These are phyloP conservation scores for Colletotrichum chlorophyti DNA, from an alignment of 2,329 filamentous ascomycete species.

Conservation along the genomic window DNA sequence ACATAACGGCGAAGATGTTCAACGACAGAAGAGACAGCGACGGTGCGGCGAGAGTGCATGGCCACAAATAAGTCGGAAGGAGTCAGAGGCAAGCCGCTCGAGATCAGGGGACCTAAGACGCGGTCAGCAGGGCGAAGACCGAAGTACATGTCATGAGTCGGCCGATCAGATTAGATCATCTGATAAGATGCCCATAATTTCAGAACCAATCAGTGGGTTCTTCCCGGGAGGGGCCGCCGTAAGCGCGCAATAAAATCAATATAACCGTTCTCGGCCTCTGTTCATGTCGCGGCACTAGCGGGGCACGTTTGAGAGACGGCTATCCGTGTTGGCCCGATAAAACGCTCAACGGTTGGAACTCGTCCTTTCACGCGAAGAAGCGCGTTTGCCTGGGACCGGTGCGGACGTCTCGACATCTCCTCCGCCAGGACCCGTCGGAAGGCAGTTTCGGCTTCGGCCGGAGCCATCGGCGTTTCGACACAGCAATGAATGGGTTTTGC, in stretches of 20 bases:
- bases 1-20: too few species aligned
- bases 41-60: too few species aligned
- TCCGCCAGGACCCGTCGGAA: slow-evolving; percentile 9
- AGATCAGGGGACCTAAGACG: slow-evolving; percentile 1
- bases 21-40: not conserved
- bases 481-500: not conserved
- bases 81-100: not conserved
- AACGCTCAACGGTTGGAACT: too few species aligned
- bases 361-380: too few species aligned
- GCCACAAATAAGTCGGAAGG: not conserved
- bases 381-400: too few species aligned
- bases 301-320: too few species aligned
- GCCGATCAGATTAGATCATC: slow-evolving; percentile 28
- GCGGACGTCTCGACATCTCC: too few species aligned
- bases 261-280: not conserved
- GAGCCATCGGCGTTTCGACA: not conserved
- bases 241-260: slow-evolving; percentile 5
- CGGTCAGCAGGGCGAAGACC: slow-evolving; percentile 9
- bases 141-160: not conserved
- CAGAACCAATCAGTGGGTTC: slow-evolving; percentile 1
- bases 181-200: slow-evolving; percentile 20
- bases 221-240: not conserved
- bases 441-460: not conserved
- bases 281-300: too few species aligned
- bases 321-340: too few species aligned